Conservation (phyloP, 2,329 filamentous ascomycete genomes). For the Stagonosporopsis vannaccii region DNA sequence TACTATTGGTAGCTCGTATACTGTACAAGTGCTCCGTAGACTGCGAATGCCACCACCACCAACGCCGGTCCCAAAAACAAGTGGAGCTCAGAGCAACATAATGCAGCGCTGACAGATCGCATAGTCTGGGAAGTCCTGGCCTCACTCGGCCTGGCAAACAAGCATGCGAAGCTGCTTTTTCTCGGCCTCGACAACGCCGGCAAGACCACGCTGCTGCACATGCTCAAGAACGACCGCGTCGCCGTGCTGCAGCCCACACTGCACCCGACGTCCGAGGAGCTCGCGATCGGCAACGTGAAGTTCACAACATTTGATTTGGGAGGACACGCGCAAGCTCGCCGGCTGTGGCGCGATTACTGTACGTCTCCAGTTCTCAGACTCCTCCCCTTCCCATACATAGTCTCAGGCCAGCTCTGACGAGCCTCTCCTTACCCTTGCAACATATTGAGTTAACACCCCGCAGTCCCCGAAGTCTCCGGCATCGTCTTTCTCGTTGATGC, state of each 20-base stretch:
- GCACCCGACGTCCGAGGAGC: constrained; percentile 69
- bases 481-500: constrained; percentile 98
- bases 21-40: background rate
- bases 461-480: constrained; percentile 60
- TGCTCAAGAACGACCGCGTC: constrained; percentile 90
- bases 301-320: constrained; percentile 88
- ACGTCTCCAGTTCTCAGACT: background rate
- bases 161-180: constrained; percentile 77
- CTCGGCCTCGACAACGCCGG: constrained; percentile 92
- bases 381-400: background rate
- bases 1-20: background rate
- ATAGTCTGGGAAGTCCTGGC: constrained; percentile 88
- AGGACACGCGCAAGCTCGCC: constrained; percentile 50
- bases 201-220: constrained; percentile 95
- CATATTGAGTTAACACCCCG: constrained; percentile 9
- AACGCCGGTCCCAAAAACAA: background rate
- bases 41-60: background rate
- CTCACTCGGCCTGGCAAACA: constrained; percentile 87
- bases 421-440: background rate
- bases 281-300: constrained; percentile 66
- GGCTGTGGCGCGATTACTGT: constrained; percentile 52
- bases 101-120: background rate
- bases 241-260: constrained; percentile 69
- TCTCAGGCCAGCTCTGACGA: no score
- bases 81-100: background rate